Percentiles rank a stretch among this genome's conserved stretches.
Evolutionary conservation across 208 protist species (phyloP).

Genomic region (Leishmania braziliensis): DNA sequence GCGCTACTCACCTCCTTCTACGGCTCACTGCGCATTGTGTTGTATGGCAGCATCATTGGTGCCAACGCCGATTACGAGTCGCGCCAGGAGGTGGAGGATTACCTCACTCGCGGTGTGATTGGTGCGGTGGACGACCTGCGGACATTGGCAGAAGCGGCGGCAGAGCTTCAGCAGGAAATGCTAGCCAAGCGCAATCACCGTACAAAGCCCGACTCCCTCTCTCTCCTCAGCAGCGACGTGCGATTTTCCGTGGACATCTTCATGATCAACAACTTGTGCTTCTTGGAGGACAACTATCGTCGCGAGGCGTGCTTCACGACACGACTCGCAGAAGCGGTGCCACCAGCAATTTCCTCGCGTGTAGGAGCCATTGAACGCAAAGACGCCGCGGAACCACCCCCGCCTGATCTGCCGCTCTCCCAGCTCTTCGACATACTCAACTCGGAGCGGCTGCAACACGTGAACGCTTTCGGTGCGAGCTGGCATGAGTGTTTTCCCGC

Average conservation of each 20-base stretch:
- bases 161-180: slow-evolving; percentile 54
- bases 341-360: not conserved
- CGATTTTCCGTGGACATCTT: slow-evolving; percentile 63
- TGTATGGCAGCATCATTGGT: slow-evolving; percentile 57
- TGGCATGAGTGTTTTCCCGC: slow-evolving; percentile 78
- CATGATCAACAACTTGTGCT: slow-evolving; percentile 80
- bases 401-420: slow-evolving; percentile 40
- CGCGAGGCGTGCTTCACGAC: slow-evolving; percentile 68
- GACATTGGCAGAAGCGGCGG: slow-evolving; percentile 54
- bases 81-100: slow-evolving; percentile 59
- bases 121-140: slow-evolving; percentile 70
- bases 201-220: slow-evolving; percentile 29
- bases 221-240: slow-evolving; percentile 27
- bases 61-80: slow-evolving; percentile 52
- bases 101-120: slow-evolving; percentile 63
- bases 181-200: slow-evolving; percentile 23
- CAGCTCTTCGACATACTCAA: slow-evolving; percentile 55
- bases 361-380: slow-evolving; percentile 4
- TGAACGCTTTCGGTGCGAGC: slow-evolving; percentile 68
- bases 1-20: slow-evolving; percentile 77
- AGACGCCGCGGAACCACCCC: slow-evolving; percentile 9
- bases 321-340: slow-evolving; percentile 22
- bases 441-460: slow-evolving; percentile 49
- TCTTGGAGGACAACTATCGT: slow-evolving; percentile 73
- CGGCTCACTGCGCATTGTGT: slow-evolving; percentile 69